These are phyloP conservation scores for Leptomonas pyrrhocoris DNA, from an alignment of 208 protist genomes.

Conservation along the genomic window DNA sequence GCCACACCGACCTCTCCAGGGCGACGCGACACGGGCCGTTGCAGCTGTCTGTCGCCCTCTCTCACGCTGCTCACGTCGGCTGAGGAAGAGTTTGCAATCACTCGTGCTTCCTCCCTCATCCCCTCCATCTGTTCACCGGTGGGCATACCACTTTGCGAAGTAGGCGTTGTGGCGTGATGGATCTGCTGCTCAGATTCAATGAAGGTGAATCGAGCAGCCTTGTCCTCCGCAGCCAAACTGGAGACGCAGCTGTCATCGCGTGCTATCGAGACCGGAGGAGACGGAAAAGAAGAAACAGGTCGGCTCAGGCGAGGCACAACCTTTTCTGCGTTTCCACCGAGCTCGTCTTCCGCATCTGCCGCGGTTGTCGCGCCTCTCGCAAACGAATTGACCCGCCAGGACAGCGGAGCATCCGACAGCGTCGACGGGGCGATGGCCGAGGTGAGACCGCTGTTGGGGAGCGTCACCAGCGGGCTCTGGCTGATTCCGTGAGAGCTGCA, in stretches of 20 bases:
- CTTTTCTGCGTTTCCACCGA: too few relatives aligned
- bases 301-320: too few relatives aligned
- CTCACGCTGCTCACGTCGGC: too few relatives aligned
- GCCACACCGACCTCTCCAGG: not conserved
- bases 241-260: constrained; percentile 9
- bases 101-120: too few relatives aligned
- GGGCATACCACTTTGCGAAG: too few relatives aligned
- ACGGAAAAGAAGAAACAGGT: not conserved
- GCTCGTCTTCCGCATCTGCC: not conserved
- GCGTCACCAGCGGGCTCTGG: not conserved
- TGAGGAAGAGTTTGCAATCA: too few relatives aligned
- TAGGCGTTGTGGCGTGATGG: not conserved
- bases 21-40: not conserved
- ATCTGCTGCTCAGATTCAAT: not conserved
- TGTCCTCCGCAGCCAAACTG: not conserved
- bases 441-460: not conserved
- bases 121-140: too few relatives aligned
- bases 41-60: not conserved
- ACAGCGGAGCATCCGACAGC: too few relatives aligned
- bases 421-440: not conserved
- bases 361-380: not conserved
- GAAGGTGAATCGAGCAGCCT: too few relatives aligned
- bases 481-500: constrained; percentile 8
- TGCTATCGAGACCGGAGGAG: not conserved
- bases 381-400: not conserved